A percentile compares a stretch with the other conserved stretches of the same genome.
These are phyloP conservation scores for Metarhizium rileyi DNA, from an alignment of 2,329 filamentous ascomycete species.

Conservation along the genomic window DNA sequence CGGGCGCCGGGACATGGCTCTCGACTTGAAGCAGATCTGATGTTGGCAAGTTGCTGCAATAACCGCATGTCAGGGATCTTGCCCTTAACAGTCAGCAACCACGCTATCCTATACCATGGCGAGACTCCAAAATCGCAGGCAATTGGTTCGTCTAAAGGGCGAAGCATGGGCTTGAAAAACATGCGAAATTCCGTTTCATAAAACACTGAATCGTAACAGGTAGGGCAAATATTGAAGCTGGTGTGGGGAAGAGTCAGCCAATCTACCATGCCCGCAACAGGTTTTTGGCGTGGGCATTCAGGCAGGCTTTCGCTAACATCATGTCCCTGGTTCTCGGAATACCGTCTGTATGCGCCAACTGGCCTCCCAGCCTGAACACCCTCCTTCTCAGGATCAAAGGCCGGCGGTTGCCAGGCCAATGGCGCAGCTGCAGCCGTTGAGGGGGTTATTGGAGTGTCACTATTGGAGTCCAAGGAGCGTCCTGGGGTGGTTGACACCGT, in stretches of 20 bases:
- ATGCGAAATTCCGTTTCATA: slow-evolving; percentile 56
- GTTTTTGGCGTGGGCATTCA: slow-evolving; percentile 57
- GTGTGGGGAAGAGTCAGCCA: slow-evolving; percentile 71
- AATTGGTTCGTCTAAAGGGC: slow-evolving; percentile 46
- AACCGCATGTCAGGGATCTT: slow-evolving; percentile 55
- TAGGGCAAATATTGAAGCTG: slow-evolving; percentile 72
- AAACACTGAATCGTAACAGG: slow-evolving; percentile 66
- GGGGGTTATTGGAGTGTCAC: slow-evolving; percentile 1
- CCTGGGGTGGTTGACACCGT: background rate
- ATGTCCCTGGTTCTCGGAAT: slow-evolving; percentile 33
- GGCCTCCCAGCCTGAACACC: slow-evolving; percentile 26
- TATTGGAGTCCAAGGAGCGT: background rate
- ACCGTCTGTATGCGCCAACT: slow-evolving; percentile 40
- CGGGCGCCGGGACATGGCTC: slow-evolving; percentile 48
- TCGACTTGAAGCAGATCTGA: slow-evolving; percentile 37
- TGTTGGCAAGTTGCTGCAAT: slow-evolving; percentile 57
- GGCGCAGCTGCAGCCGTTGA: slow-evolving; percentile 10
- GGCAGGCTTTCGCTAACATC: slow-evolving; percentile 36
- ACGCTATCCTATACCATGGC: slow-evolving; percentile 78
- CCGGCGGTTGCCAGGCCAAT: slow-evolving; percentile 35
- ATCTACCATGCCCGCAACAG: slow-evolving; percentile 56
- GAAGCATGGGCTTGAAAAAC: slow-evolving; percentile 50
- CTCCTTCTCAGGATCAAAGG: slow-evolving; percentile 32
- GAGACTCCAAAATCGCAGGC: slow-evolving; percentile 69
- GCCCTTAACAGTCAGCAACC: slow-evolving; percentile 68